These are phyloP conservation scores for Acrodontium crateriforme DNA, from an alignment of 2,329 filamentous ascomycete genomes.

Conservation along the genomic window DNA sequence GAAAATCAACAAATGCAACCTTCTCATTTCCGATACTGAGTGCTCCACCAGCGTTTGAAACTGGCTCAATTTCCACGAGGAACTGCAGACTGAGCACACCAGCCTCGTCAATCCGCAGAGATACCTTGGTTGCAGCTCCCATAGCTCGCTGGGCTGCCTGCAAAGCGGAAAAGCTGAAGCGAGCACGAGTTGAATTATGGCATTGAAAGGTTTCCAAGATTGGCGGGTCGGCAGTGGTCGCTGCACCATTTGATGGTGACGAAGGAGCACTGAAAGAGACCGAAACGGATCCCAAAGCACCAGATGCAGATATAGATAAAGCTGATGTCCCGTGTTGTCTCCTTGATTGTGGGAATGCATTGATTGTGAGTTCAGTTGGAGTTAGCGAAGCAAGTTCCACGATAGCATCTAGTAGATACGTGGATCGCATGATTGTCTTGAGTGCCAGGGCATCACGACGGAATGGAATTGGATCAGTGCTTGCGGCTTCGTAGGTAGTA, in stretches of 20 bases:
- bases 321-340: slow-evolving; percentile 42
- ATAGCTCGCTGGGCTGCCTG: slow-evolving; percentile 84
- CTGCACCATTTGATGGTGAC: background rate
- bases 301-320: slow-evolving; percentile 57
- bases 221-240: slow-evolving; percentile 15
- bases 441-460: slow-evolving; percentile 65
- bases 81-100: slow-evolving; percentile 91
- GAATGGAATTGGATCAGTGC: slow-evolving; percentile 68
- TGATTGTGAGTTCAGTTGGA: slow-evolving; percentile 41
- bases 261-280: slow-evolving; percentile 40
- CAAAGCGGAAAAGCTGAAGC: slow-evolving; percentile 77
- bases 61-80: slow-evolving; percentile 69
- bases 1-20: slow-evolving; percentile 67
- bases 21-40: too few species aligned
- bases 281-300: slow-evolving; percentile 44
- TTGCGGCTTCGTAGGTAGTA: slow-evolving; percentile 53
- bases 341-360: slow-evolving; percentile 25
- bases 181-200: slow-evolving; percentile 43
- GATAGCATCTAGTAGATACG: slow-evolving; percentile 57
- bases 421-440: slow-evolving; percentile 87
- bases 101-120: slow-evolving; percentile 72
- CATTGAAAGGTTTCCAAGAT: slow-evolving; percentile 66
- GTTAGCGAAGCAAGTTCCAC: slow-evolving; percentile 54
- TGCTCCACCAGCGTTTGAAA: slow-evolving; percentile 8
- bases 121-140: slow-evolving; percentile 83